Base-by-base conservation (phyloP, 768 basidiomycete genomes). In the Mycena filopes region DNA sequence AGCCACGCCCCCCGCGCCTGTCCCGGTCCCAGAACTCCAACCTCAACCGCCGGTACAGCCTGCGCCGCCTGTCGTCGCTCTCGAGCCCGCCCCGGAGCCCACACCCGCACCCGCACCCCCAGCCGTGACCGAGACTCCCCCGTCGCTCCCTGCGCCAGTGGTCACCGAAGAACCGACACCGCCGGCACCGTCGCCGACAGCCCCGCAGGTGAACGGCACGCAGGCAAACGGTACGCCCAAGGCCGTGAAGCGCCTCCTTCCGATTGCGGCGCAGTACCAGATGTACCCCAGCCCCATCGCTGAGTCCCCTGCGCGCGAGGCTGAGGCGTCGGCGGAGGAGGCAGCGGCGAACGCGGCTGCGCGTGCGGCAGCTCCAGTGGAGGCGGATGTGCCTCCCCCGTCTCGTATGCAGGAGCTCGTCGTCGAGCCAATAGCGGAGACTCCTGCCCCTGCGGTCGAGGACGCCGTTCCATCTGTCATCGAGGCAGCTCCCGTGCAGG, bases 261-360 rank as follows among this genome's bases (percentile, higher is more conserved):
- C 71, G 25, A 61, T 66, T 43, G 69, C 56, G 13, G 63, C 68
- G 55, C 68, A 64, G 69, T 71, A 74, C 43, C 60, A 65, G 66
- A 61, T 66, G 55, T 76, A 77, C 49, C 88, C 89, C 13, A 89
- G 87, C 65, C 89, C 91, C 4, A 91, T 93, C 62, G 81, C 86
- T 1, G 91, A 93, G 72, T 91, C 89, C 3, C 89, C 90, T 29
- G 83, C 82, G 10, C 83, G 88, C 26, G 88, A 89, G 70, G 83
- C 80, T 11, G 85, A 81, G 16, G 83, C 79, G 4, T 65, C 78
- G 31, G 67, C 66, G 36, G 75, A 76, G 16, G 71, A 77, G 11
- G 79, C 78, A 31, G 69, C 61, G 20, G 68, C 72, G 23, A 48
- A 62, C 25, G 75, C 75, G 40, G 62, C 71, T 9, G 71, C 56